Evolutionary conservation across 352 stramenopile species (phyloP), one percentile per base, ranked within the genome.

Genomic region (Hyaloperonospora arabidopsidis): DNA sequence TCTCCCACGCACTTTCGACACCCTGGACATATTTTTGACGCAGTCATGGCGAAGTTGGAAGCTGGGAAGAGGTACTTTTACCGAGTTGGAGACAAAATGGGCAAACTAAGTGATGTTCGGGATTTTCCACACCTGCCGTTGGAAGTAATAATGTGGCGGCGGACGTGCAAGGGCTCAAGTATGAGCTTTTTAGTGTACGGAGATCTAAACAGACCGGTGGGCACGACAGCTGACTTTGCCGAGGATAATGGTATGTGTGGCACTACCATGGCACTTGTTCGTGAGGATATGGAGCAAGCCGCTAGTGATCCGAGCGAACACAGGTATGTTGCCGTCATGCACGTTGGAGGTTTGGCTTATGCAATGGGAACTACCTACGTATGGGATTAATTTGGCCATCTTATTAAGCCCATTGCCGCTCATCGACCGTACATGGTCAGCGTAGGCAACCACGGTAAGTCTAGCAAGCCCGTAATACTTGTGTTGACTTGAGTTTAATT

Each of bases 381-480:
- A 45, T 96, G 89, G 89, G 87, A 96, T 32, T 74, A 91, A 40
- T 90, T 87, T 39, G 70, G 84, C 14, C 52, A 82, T 25, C 71
- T 96, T 51, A 92, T 96, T 57, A 56, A 93, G 57, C 72, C 77
- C 4, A 76, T 83, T 45, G 74, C 86, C 7, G 72, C 79, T 7
- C 65, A 69, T 15, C 68, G 96, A 1, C 82, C 89, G 1, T 82
- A 94, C 35, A 85, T 95, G 77, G 72, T 96, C 22, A 64, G 49
- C 13, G 59, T 82, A 1, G 71, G 74, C 11, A 84, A 84, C 38
- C 67, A 82, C 56, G 73, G 67, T 72, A 58, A 32, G 63, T 52
- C 35, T 6, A 34, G 3, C 8, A 34, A 10, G 25, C 25, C 4
- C 25, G 25, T n/a, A n/a, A 32, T 8, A 32, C 25, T 32, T 32